Conservation (phyloP, 1,139 yeast species). For the Diutina mesorugosa region DNA sequence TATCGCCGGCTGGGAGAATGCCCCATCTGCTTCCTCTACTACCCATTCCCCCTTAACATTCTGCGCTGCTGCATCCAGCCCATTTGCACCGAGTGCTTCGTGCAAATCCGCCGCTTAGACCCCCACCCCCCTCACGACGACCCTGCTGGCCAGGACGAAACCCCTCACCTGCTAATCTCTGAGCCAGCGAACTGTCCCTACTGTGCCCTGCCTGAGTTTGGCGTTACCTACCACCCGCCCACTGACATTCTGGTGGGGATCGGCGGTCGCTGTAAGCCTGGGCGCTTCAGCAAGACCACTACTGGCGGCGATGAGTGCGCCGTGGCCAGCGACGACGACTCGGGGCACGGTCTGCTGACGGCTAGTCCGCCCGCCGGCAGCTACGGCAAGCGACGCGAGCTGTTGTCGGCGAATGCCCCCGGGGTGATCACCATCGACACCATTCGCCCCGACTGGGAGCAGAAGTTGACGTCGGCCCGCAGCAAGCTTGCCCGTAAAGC, state of each 20-base stretch:
- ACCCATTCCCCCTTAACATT: slow-evolving; percentile 65
- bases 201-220: slow-evolving; percentile 82
- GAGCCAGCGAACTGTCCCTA: slow-evolving; percentile 91
- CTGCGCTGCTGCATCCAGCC: slow-evolving; percentile 93
- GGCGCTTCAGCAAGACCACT: slow-evolving; percentile 12
- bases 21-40: slow-evolving; percentile 85
- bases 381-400: slow-evolving; percentile 17
- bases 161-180: slow-evolving; percentile 57
- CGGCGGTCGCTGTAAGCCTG: slow-evolving; percentile 27
- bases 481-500: slow-evolving; percentile 71
- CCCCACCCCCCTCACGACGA: slow-evolving; percentile 90
- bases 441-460: slow-evolving; percentile 90
- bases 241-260: slow-evolving; percentile 42
- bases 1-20: slow-evolving; percentile 69
- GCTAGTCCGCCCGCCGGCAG: slow-evolving; percentile 4
- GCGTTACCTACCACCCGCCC: slow-evolving; percentile 66
- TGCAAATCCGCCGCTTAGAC: slow-evolving; percentile 84
- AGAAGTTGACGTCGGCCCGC: slow-evolving; percentile 56
- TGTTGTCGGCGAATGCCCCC: slow-evolving; percentile 48
- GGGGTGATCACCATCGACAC: slow-evolving; percentile 66
- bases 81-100: slow-evolving; percentile 93
- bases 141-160: slow-evolving; percentile 9
- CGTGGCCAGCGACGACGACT: slow-evolving; percentile 2
- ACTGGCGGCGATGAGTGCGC: slow-evolving; percentile 2
- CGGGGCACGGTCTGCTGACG: slow-evolving; percentile 3